Conservation (phyloP, 352 stramenopile species). For the Phytophthora megakarya region DNA sequence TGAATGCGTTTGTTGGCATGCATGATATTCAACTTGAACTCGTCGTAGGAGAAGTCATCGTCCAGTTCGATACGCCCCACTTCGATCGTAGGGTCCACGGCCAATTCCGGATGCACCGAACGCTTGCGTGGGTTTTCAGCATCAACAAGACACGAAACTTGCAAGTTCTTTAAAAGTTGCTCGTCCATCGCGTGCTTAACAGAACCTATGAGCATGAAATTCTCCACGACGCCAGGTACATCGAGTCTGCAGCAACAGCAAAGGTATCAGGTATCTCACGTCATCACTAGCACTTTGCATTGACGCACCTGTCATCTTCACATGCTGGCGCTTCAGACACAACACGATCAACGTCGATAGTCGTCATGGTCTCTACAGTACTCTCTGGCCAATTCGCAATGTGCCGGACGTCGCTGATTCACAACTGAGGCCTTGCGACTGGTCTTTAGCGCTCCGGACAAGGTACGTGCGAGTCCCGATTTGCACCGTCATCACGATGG, state of each 20-base stretch:
- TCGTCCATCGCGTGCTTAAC: slow-evolving; percentile 62
- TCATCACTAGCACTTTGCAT: neutral
- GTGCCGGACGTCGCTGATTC: slow-evolving; percentile 19
- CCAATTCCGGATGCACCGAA: slow-evolving; percentile 15
- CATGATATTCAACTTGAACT: slow-evolving; percentile 51
- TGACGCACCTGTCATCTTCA: slow-evolving; percentile 27
- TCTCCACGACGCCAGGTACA: slow-evolving; percentile 61
- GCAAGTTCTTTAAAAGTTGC: slow-evolving; percentile 59
- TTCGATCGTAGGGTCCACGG: slow-evolving; percentile 35
- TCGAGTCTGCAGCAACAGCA: slow-evolving; percentile 46
- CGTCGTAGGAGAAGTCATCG: slow-evolving; percentile 65
- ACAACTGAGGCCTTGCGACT: slow-evolving; percentile 21
- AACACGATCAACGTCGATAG: slow-evolving; percentile 16
- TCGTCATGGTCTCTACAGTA: slow-evolving; percentile 27
- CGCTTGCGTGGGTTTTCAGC: slow-evolving; percentile 72
- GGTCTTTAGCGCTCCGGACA: slow-evolving; percentile 22
- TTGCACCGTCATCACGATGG: slow-evolving; percentile 30
- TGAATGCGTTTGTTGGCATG: slow-evolving; percentile 56
- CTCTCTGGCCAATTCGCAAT: slow-evolving; percentile 24
- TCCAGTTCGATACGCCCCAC: slow-evolving; percentile 59
- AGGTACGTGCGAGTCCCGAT: slow-evolving; percentile 26
- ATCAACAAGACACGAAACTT: slow-evolving; percentile 57
- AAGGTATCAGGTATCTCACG: slow-evolving; percentile 2
- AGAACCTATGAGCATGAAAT: slow-evolving; percentile 62
- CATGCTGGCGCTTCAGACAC: slow-evolving; percentile 6